These are phyloP conservation scores for Candida glucosophila DNA, from an alignment of 1,139 yeast genomes.

Conservation along the genomic window DNA sequence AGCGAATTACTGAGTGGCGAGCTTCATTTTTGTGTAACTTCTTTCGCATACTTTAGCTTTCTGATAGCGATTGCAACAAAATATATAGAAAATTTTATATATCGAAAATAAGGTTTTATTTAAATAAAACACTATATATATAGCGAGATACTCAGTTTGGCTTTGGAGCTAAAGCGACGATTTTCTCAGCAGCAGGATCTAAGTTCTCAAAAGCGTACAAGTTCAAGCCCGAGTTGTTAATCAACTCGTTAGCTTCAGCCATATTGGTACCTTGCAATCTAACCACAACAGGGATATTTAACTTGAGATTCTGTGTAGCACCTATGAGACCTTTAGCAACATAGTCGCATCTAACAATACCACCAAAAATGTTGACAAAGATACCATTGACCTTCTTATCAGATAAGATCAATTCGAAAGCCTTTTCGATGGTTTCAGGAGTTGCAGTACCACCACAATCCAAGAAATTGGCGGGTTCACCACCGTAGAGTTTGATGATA, in stretches of 20 bases:
- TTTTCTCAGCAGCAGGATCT: slow-evolving; percentile 96
- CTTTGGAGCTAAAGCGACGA: slow-evolving; percentile 58
- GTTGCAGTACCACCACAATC: slow-evolving; percentile 99
- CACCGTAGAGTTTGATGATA: slow-evolving; percentile 95
- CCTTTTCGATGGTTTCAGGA: slow-evolving; percentile 95
- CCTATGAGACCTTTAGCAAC: slow-evolving; percentile 96
- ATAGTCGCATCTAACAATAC: slow-evolving; percentile 98
- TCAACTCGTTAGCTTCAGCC: slow-evolving; percentile 80
- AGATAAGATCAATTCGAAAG: slow-evolving; percentile 85
- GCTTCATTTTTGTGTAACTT: slow-evolving; percentile 4
- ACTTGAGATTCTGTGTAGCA: slow-evolving; percentile 93
- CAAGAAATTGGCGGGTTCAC: slow-evolving; percentile 97
- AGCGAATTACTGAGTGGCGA: slow-evolving; percentile 4
- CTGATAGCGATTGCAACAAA: background rate
- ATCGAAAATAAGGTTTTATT: too few species aligned
- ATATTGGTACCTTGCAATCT: slow-evolving; percentile 98
- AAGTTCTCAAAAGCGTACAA: slow-evolving; percentile 86
- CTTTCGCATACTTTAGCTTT: background rate
- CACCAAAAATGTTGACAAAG: slow-evolving; percentile 97
- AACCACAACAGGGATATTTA: slow-evolving; percentile 90
- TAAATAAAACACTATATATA: background rate
- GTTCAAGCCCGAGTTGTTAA: slow-evolving; percentile 84
- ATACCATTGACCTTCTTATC: slow-evolving; percentile 91
- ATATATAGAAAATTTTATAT: too few species aligned
- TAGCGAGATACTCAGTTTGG: slow-evolving; percentile 4